A percentile compares a stretch with the other conserved stretches of the same genome.
Conservation (phyloP, 495 filamentous ascomycete species). For the Talaromyces adpressus region DNA sequence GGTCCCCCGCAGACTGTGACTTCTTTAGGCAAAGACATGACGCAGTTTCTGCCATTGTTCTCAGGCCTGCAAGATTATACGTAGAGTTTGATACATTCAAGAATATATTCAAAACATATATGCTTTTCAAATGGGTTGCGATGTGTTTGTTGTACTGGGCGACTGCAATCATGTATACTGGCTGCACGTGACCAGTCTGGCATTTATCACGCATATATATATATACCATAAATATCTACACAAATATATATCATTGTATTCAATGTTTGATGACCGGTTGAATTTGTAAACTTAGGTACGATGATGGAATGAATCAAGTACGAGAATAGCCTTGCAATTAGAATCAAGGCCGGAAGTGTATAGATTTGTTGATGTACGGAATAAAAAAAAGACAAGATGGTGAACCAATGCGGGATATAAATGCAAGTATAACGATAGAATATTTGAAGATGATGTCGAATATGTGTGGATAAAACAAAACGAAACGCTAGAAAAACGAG, state of each 20-base stretch:
- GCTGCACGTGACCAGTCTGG: neutral
- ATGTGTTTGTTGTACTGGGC: neutral
- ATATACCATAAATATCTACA: too few species aligned
- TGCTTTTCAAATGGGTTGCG: neutral
- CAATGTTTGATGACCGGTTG: too few species aligned
- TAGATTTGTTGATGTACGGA: neutral
- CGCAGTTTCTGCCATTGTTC: neutral
- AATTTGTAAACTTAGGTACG: too few species aligned
- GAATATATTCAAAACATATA: too few species aligned
- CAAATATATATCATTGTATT: too few species aligned
- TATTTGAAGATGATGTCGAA: neutral
- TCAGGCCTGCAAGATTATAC: neutral
- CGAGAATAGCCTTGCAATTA: neutral
- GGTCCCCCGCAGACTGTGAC: neutral
- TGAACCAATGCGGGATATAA: slow-evolving; percentile 7
- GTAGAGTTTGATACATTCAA: too few species aligned
- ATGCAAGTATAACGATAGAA: neutral
- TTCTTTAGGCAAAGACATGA: neutral
- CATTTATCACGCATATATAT: too few species aligned
- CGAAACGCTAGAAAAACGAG: neutral
- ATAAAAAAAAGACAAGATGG: neutral
- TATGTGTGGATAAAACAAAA: neutral
- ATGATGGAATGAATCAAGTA: neutral
- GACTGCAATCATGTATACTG: neutral
- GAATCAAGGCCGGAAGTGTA: neutral